Evolutionary conservation across 257 asterid species (phyloP).

Genomic region (Hygrophila difformis): DNA sequence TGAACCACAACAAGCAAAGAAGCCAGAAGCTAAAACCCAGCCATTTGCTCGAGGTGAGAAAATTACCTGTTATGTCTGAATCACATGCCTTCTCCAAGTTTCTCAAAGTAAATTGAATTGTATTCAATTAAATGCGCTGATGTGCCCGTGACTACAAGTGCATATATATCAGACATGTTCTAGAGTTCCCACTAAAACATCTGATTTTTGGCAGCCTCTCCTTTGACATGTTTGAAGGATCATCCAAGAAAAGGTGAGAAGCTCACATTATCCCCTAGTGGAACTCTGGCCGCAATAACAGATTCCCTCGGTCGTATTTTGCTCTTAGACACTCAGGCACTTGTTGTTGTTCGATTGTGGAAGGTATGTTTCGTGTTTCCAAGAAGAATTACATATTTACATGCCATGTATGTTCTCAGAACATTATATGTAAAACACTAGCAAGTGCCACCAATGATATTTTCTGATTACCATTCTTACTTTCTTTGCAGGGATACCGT

Average conservation of each 20-base stretch:
- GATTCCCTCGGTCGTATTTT: conserved; percentile 97
- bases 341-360: conserved; percentile 92
- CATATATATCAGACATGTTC: conserved; percentile 9
- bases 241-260: conserved; percentile 93
- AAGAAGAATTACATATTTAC: background rate
- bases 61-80: conserved; percentile 10
- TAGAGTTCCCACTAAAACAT: conserved; percentile 11
- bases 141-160: no score
- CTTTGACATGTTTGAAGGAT: conserved; percentile 89
- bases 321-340: conserved; percentile 92
- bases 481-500: conserved; percentile 78
- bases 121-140: no score
- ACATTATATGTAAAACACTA: background rate
- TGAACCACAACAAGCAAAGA: conserved; percentile 35
- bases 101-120: no score
- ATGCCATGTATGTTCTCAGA: background rate
- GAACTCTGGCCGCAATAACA: conserved; percentile 92
- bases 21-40: conserved; percentile 68
- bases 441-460: background rate
- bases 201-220: conserved; percentile 56
- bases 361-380: conserved; percentile 38
- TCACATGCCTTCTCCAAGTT: no score
- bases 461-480: background rate
- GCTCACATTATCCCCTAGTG: conserved; percentile 89
- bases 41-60: conserved; percentile 77